A percentile compares a stretch with the other conserved stretches of the same genome.
These are phyloP conservation scores for Akanthomyces dipterigenus DNA, from an alignment of 2,329 filamentous ascomycete genomes.

Conservation along the genomic window DNA sequence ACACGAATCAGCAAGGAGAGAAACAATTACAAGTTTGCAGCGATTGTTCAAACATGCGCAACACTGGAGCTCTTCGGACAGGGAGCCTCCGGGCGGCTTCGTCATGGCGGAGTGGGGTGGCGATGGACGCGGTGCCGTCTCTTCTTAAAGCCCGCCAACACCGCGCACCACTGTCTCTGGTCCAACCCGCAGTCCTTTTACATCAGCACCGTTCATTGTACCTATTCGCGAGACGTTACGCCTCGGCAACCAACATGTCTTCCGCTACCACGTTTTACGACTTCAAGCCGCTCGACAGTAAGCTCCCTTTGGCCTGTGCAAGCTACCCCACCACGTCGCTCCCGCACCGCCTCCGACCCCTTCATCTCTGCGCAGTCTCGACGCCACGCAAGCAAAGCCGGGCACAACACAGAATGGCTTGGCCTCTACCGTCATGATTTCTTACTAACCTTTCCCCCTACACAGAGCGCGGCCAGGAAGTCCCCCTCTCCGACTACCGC, in stretches of 20 bases:
- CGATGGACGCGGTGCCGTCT: background rate
- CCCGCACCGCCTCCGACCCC: background rate
- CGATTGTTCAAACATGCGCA: background rate
- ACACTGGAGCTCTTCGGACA: background rate
- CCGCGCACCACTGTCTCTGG: background rate
- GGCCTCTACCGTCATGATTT: background rate
- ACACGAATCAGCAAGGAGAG: background rate
- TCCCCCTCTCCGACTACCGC: constrained; percentile 64
- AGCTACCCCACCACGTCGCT: background rate
- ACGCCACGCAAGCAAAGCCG: too few species aligned
- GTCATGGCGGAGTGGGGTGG: constrained; percentile 7
- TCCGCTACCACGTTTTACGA: constrained; percentile 60
- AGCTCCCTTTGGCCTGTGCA: constrained; percentile 26
- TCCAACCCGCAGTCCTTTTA: background rate
- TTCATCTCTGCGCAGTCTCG: too few species aligned
- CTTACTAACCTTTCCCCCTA: background rate
- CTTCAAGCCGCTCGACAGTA: constrained; percentile 78
- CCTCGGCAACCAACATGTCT: constrained; percentile 26
- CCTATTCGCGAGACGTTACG: background rate
- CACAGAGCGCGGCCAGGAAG: constrained; percentile 55
- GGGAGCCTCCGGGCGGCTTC: constrained; percentile 6
- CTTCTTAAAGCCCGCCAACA: background rate
- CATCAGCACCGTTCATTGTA: background rate
- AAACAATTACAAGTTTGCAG: background rate
- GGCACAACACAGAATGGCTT: background rate